Evolutionary conservation across 164 flowering plant species (phyloP), one percentile per base, ranked within the genome.

Genomic region (Macadamia tetraphylla): DNA sequence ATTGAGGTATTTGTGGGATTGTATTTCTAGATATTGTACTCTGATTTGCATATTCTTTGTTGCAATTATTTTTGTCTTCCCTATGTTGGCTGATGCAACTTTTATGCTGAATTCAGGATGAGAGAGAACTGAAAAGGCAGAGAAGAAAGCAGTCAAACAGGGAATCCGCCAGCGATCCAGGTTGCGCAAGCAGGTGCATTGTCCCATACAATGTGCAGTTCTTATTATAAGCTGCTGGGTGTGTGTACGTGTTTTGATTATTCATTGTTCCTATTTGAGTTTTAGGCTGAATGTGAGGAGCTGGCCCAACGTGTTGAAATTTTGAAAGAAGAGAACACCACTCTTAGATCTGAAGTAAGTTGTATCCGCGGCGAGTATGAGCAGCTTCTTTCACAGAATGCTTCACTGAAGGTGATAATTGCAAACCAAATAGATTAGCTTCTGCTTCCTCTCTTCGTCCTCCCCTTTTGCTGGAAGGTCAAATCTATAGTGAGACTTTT

Each of bases 101-200:
- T 58, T 15, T 23, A n/a, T 69, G 31, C 18, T 58, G 52, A 40
- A 46, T 70, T 67, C 77, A 93, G 97, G 98, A 93, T 85, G 98
- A 91, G 64, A 81, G 98, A 77, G 98, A 94, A 78, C 86, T 91
- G 46, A 94, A 94, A 72, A 84, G 90, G 71, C 96, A 94, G 74
- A 83, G 88, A 75, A 83, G 98, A 71, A 94, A 94, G 83, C 97
- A 94, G 78, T 94, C 98, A n/a, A 94, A 94, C 75, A 78, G 98
- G 75, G 98, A 94, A 81, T 91, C 98, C 70, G 97, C 98, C 92
- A 97, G 6, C 75, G 96, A 29, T 94, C 98, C 32, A 81, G 98
- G 77, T 70, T 94, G 80, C 90, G 97, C 35, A 94, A 94, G 79
- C 98, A 94, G 98, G 98, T 87, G 77, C 40, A 35, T 35, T 35